A percentile compares a stretch with the other conserved stretches of the same genome.
Evolutionary conservation across 2,329 filamentous ascomycete genomes (phyloP).

Genomic region (Aspergillus melleus): DNA sequence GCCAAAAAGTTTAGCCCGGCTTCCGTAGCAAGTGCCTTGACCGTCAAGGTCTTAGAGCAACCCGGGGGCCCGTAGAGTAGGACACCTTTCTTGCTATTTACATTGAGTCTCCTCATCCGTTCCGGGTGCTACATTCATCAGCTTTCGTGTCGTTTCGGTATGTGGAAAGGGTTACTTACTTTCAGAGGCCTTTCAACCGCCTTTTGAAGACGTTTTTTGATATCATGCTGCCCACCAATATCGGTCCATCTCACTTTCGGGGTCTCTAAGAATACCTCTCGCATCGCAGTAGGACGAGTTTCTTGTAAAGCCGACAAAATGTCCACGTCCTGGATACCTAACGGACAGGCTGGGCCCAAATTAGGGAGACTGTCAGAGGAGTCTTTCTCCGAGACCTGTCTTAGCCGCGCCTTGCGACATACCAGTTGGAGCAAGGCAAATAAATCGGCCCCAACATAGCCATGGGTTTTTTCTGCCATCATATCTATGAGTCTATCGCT

Average conservation of each 20-base stretch:
- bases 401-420: conserved; percentile 40
- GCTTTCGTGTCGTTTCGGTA: neutral
- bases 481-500: conserved; percentile 56
- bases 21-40: conserved; percentile 87
- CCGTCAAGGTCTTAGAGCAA: conserved; percentile 90
- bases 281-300: conserved; percentile 81
- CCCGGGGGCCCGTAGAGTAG: conserved; percentile 90
- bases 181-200: conserved; percentile 61
- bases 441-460: conserved; percentile 80
- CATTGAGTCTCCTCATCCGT: conserved; percentile 51
- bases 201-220: conserved; percentile 67
- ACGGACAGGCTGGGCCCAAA: conserved; percentile 19
- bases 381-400: conserved; percentile 24
- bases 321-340: conserved; percentile 38
- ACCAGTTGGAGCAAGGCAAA: conserved; percentile 62
- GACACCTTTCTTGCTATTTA: conserved; percentile 73
- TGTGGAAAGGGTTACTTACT: conserved; percentile 32
- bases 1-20: conserved; percentile 91
- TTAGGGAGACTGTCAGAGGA: conserved; percentile 1
- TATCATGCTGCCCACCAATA: conserved; percentile 78
- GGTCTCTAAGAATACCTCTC: conserved; percentile 84
- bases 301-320: conserved; percentile 58
- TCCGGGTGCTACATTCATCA: conserved; percentile 45
- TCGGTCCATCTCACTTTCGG: conserved; percentile 84
- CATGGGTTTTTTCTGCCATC: conserved; percentile 76